phyloP scores from a whole-genome alignment of 2,329 filamentous ascomycete species.

The Sarocladiaceae sp. region DNA sequence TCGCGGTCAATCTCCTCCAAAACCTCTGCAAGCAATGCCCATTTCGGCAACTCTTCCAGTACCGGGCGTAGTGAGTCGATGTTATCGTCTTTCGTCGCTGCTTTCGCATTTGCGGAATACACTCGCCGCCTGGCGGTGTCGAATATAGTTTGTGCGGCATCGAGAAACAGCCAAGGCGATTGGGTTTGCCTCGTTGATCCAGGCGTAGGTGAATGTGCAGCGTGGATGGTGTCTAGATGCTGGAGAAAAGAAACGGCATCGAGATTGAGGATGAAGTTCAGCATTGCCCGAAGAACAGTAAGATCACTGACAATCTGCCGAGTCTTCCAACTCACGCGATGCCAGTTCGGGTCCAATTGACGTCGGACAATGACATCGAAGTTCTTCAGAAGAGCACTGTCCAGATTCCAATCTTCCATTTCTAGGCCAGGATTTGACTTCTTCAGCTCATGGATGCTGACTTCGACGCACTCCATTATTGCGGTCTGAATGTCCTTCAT shows the following conservation, averaged over 20 bases:
- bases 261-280: slow-evolving; percentile 78
- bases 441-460: slow-evolving; percentile 88
- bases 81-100: slow-evolving; percentile 40
- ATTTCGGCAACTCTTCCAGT: slow-evolving; percentile 93
- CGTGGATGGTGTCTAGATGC: slow-evolving; percentile 90
- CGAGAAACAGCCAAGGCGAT: slow-evolving; percentile 93
- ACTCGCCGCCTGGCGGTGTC: slow-evolving; percentile 84
- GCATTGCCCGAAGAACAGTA: slow-evolving; percentile 74
- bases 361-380: slow-evolving; percentile 86
- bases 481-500: slow-evolving; percentile 95
- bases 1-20: slow-evolving; percentile 91
- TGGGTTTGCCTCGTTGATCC: slow-evolving; percentile 85
- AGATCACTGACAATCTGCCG: slow-evolving; percentile 91
- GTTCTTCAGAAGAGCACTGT: slow-evolving; percentile 86
- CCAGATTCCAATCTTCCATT: slow-evolving; percentile 95
- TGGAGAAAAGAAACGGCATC: slow-evolving; percentile 90
- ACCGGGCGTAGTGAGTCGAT: slow-evolving; percentile 69
- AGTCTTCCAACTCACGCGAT: slow-evolving; percentile 91
- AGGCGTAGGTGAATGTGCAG: slow-evolving; percentile 82
- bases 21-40: slow-evolving; percentile 82
- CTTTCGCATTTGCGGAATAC: slow-evolving; percentile 66
- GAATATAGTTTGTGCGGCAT: slow-evolving; percentile 92
- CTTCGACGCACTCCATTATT: slow-evolving; percentile 92
- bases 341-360: slow-evolving; percentile 95
- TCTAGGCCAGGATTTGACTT: slow-evolving; percentile 87